Percentiles rank a stretch among this genome's conserved stretches.
phyloP scores from a whole-genome alignment of 2,329 filamentous ascomycete genomes.

The Corynespora cassiicola region DNA sequence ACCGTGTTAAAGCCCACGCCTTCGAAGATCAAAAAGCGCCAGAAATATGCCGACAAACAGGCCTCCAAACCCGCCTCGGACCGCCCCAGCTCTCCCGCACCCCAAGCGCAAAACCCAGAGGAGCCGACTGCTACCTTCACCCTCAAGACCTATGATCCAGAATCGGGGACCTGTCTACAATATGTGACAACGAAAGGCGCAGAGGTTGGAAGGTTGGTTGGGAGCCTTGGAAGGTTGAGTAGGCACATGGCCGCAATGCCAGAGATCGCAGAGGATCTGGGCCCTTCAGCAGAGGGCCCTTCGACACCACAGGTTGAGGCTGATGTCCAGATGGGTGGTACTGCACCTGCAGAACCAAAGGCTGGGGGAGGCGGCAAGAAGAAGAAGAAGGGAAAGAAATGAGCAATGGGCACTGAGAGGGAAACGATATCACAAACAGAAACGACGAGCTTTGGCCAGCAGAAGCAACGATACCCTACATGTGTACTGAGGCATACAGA shows the following conservation, averaged over 20 bases:
- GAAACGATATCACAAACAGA: no score
- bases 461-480: no score
- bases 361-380: conserved; percentile 53
- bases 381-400: conserved; percentile 61
- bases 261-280: conserved; percentile 47
- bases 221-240: conserved; percentile 77
- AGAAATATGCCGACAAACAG: conserved; percentile 38
- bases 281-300: conserved; percentile 29
- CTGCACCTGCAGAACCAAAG: conserved; percentile 25
- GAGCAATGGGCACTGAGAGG: conserved; percentile 17
- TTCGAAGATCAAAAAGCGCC: conserved; percentile 40
- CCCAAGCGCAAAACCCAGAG: conserved; percentile 27
- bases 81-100: conserved; percentile 38
- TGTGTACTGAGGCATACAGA: no score
- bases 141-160: conserved; percentile 88
- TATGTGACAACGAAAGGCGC: conserved; percentile 91
- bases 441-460: no score
- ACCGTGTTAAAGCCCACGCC: conserved; percentile 63
- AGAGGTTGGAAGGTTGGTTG: conserved; percentile 84
- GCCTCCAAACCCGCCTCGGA: conserved; percentile 30
- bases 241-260: conserved; percentile 63
- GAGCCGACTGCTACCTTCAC: conserved; percentile 68
- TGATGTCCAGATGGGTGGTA: conserved; percentile 37
- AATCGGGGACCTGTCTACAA: conserved; percentile 82
- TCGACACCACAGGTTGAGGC: conserved; percentile 42